Evolutionary conservation across 371 early-diverging fungal species (phyloP).

Genomic region (Sporodiniella umbellata): DNA sequence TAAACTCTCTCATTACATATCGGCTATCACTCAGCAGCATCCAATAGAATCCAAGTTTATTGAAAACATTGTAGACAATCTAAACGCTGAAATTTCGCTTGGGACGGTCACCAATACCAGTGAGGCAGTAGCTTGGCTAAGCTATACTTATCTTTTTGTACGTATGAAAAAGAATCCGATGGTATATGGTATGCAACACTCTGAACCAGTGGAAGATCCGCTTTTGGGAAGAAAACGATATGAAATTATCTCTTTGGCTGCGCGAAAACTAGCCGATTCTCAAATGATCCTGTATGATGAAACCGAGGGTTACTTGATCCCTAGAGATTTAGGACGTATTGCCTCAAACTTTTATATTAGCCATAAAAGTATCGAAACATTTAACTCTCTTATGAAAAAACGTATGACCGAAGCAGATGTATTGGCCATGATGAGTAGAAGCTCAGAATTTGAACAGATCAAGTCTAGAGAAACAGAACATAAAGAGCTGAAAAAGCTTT

Average conservation of each 20-base stretch:
- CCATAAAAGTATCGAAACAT: constrained; percentile 81
- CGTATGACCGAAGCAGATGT: constrained; percentile 89
- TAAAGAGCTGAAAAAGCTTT: constrained; percentile 71
- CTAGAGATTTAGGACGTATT: constrained; percentile 93
- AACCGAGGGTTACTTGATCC: constrained; percentile 73
- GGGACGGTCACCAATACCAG: constrained; percentile 92
- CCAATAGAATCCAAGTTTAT: constrained; percentile 97
- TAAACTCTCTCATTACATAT: constrained; percentile 89
- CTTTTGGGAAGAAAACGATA: constrained; percentile 69
- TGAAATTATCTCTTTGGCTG: constrained; percentile 75
- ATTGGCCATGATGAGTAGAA: constrained; percentile 80
- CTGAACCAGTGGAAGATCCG: constrained; percentile 77
- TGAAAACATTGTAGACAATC: constrained; percentile 82
- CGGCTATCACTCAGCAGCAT: constrained; percentile 93
- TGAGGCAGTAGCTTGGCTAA: constrained; percentile 96
- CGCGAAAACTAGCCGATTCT: constrained; percentile 68
- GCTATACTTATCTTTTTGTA: constrained; percentile 96
- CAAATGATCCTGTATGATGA: constrained; percentile 94
- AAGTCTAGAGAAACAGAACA: constrained; percentile 86
- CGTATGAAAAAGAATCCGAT: constrained; percentile 95
- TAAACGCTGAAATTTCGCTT: constrained; percentile 97
- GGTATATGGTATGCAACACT: constrained; percentile 84
- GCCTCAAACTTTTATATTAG: constrained; percentile 91
- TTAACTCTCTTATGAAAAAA: constrained; percentile 69
- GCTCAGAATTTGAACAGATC: constrained; percentile 93